Base-by-base conservation (phyloP, 1,139 yeast genomes). In the Taiozyma sp. region DNA sequence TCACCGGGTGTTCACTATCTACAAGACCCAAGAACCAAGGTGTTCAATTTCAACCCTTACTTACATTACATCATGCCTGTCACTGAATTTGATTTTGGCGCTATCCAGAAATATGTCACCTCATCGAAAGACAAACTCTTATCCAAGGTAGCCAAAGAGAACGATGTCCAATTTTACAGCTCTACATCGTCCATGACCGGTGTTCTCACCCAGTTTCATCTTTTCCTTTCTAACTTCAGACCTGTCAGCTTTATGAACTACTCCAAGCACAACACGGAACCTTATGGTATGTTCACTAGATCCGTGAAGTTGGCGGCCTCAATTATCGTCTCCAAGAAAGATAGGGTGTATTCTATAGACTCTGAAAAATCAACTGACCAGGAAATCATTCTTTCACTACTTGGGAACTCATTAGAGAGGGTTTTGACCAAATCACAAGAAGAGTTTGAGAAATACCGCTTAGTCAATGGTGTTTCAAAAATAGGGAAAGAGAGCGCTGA, bases 141-240 rank as follows among this genome's bases (percentile, higher is more conserved):
- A 47, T 63, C 79, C 0, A 54, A 69, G 10, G 66, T 85, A 16
- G 83, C 95, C 0, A 59, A 58, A 11, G 55, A 65, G 7, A 52
- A 68, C 26, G 62, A 68, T 19, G 69, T 73, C 28, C 74, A 72
- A 51, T 91, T 76, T 63, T 80, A 80, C 54, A 87, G 95, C 2
- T 89, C 97, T 0, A 90, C 98, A 0, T 87, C 96, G 24, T 86
- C 97, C 3, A 77, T 93, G 86, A 90, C 98, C 0, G 75, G 84
- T 0, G 70, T 85, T 1, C 73, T 93, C 48, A 74, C 83, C 13
- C 96, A 90, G 51, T 73, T 91, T 55, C 97, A 93, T 67, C 75
- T 68, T 53, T 64, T 84, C 22, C 62, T 93, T 13, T 80, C 95
- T 30, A 83, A 85, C 60, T 74, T 79, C 60, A 71, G 86, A 49